These are phyloP conservation scores for Polyporus tsugae DNA, from an alignment of 1,284 basidiomycete genomes.

Conservation along the genomic window DNA sequence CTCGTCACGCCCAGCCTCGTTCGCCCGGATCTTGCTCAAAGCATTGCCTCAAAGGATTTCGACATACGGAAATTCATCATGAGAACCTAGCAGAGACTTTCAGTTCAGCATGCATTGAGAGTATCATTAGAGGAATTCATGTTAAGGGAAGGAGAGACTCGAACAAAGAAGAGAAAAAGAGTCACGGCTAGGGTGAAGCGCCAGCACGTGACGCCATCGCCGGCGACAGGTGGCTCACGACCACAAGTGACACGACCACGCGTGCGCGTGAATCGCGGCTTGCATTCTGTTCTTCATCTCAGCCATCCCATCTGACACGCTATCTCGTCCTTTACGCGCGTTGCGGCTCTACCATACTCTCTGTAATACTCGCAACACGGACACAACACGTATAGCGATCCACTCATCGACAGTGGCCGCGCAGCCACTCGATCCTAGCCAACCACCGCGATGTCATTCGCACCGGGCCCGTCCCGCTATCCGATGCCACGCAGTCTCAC, in stretches of 20 bases:
- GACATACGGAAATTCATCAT: neutral
- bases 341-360: neutral
- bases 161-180: conserved; percentile 2
- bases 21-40: conserved; percentile 10
- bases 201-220: conserved; percentile 27
- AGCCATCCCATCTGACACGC: neutral
- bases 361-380: neutral
- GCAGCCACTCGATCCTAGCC: neutral
- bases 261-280: conserved; percentile 7
- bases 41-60: neutral
- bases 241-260: too few species aligned
- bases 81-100: neutral
- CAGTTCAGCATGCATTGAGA: neutral
- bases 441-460: conserved; percentile 29
- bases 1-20: conserved; percentile 30
- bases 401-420: neutral
- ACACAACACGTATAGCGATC: too few species aligned
- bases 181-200: conserved; percentile 10
- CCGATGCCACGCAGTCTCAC: conserved; percentile 28
- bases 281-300: conserved; percentile 9
- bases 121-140: neutral
- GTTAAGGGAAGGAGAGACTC: neutral
- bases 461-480: conserved; percentile 25
- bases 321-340: neutral
- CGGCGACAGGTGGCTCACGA: conserved; percentile 4